Base-by-base conservation (phyloP, 2,329 filamentous ascomycete genomes). In the Lasiodiplodia sp. region DNA sequence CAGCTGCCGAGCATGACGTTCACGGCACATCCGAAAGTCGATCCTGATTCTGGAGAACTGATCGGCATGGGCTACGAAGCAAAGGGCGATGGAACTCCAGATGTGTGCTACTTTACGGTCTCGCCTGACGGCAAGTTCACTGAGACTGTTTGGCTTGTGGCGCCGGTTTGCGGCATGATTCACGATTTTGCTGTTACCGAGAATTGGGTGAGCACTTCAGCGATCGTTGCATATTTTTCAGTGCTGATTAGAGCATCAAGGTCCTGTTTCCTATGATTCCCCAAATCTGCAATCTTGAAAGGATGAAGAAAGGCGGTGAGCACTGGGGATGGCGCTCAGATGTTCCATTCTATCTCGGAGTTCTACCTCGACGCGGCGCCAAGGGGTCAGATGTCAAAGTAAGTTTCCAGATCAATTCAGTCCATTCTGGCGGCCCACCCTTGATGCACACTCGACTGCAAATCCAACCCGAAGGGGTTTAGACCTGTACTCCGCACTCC, bases 161-260 rank as follows among this genome's bases (percentile, higher is more conserved):
- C 76, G 0, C 81, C 80, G 1, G 75, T 79, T 1, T 74, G 74
- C 2, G 80, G 73, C 0, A 79, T 82, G 78, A 82, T 83, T 40
- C 82, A 83, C 72, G 81, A 83, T 63, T 80, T 79, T 66, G 80
- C 76, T 0, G 75, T 82, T 1, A 83, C 80, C 0, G 74, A 82
- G 5, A 82, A 83, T 55, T 82, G 68, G 66, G 64, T 74, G 65
- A 23, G 56, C n/a, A 12, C 11, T n/a, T 4, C 23, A 11, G 23
- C 31, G 4, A 5, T 2, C 2, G 34, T 3, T 8, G n/a, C 7
- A 8, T n/a, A 2, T 3, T 18, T 2, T 23, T 18, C 6, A 2
- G 2, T 49, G 37, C 25, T 63, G 37, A 63, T 49, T 18, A 8
- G n/a, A 31, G 6, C 7, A n/a, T 18, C 16, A 23, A 79, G 77